phyloP scores from a whole-genome alignment of 176 grass and related monocot species.

The Musa schizocarpa region DNA sequence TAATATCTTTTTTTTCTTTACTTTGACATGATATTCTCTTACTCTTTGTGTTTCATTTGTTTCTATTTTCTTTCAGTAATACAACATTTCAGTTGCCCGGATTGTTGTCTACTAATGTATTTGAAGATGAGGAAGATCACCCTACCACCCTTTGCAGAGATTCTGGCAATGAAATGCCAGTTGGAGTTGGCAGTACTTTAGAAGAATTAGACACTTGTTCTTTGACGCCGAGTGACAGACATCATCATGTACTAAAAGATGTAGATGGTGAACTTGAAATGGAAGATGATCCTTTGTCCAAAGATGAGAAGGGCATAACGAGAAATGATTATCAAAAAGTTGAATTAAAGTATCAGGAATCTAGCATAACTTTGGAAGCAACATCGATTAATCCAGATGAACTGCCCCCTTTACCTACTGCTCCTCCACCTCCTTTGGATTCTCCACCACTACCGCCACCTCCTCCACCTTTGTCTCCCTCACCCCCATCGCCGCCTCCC shows the following conservation, averaged over 20 bases:
- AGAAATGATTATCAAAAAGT: conserved; percentile 19
- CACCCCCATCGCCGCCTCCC: conserved; percentile 51
- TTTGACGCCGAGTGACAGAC: conserved; percentile 29
- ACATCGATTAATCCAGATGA: conserved; percentile 38
- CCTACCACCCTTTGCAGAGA: conserved; percentile 25
- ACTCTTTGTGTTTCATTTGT: not conserved
- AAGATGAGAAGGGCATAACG: conserved; percentile 27
- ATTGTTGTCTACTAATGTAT: conserved; percentile 54
- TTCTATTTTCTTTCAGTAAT: conserved; percentile 54
- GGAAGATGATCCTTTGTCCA: conserved; percentile 40
- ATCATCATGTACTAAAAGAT: conserved; percentile 25
- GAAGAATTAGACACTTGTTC: conserved; percentile 30
- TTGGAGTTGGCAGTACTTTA: conserved; percentile 29
- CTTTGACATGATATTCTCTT: not conserved
- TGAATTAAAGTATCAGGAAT: conserved; percentile 10
- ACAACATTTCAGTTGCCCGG: conserved; percentile 56
- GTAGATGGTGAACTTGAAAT: conserved; percentile 37
- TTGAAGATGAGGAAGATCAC: conserved; percentile 64
- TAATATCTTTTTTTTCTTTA: no score
- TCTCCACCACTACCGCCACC: conserved; percentile 56
- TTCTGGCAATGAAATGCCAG: conserved; percentile 26
- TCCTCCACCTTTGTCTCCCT: conserved; percentile 55
- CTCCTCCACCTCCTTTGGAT: conserved; percentile 60
- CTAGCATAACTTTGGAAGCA: conserved; percentile 14
- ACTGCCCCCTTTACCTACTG: conserved; percentile 45